Evolutionary conservation across 1,284 basidiomycete species (phyloP).

Genomic region (Tylopilus sp.): DNA sequence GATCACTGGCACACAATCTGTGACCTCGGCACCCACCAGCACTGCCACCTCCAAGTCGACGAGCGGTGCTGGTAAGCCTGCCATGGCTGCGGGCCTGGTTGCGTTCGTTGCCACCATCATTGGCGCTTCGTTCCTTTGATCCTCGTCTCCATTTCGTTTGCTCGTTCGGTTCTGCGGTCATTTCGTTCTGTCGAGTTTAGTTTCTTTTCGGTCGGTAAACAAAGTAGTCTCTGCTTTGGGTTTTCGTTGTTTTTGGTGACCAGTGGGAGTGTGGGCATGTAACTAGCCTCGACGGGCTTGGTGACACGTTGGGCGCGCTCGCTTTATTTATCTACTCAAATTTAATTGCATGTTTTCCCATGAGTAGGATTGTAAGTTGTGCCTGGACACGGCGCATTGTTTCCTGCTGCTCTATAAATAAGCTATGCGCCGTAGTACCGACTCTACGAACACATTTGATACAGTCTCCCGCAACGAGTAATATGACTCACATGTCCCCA

Average conservation of each 20-base stretch:
- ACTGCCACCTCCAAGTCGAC: constrained; percentile 14
- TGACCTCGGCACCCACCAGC: constrained; percentile 2
- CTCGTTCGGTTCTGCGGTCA: neutral
- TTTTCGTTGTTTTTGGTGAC: neutral
- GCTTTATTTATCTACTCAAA: no score
- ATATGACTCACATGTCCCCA: no score
- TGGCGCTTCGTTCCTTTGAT: constrained; percentile 23
- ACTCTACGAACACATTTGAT: no score
- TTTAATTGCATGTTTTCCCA: no score
- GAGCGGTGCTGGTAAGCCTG: constrained; percentile 22
- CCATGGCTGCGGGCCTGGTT: constrained; percentile 21
- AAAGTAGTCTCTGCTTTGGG: neutral
- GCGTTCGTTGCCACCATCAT: constrained; percentile 21
- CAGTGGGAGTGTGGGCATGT: no score
- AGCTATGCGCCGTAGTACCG: no score
- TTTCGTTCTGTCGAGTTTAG: neutral
- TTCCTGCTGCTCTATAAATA: no score
- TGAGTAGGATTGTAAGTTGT: no score
- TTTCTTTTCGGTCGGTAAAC: neutral
- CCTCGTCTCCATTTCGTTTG: neutral
- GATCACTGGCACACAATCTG: neutral
- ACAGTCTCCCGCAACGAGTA: no score
- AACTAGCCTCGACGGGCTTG: no score
- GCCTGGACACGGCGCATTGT: no score
- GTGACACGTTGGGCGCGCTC: no score